Base-by-base conservation (phyloP, 768 basidiomycete species). In the Panus rudis region DNA sequence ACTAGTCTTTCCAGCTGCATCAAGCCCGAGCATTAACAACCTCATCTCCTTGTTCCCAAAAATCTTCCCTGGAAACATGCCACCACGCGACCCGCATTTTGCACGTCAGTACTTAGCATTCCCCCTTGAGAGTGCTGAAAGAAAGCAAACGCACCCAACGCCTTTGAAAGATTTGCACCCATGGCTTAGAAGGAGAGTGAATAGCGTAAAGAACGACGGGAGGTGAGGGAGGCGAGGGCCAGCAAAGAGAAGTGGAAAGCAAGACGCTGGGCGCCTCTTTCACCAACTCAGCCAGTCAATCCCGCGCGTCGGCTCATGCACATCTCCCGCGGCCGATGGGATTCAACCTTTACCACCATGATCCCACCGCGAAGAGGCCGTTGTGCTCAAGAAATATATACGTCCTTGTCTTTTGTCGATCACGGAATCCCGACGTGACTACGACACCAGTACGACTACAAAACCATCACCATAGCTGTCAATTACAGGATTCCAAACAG, bases 31-130 rank as follows among this genome's bases (percentile, higher is more conserved):
- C 94, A 98, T 98, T 62, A 96, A 70, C 58, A 94, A 70, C 58
- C 92, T 72, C 94, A 98, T 98, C 76, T 98, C 94, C 78, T 92
- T 94, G 78, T 92, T 98, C 50, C 92, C 93, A 64, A 97, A 98
- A 55, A 97, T 71, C 71, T 86, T 90, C 61, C 79, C 92, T 94
- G 57, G 34, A 31, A 35, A 16, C n/a, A 20, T 35, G 33, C 33
- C n/a, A 35, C 33, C n/a, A 8, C 10, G 33, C 33, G 16, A 35
- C 10, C n/a, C 28, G 28, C 10, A n/a, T n/a, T n/a, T n/a, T n/a
- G 16, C n/a, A 21, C 32, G 27, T 11, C 33, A 33, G 45, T 53
- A n/a, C 42, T 42, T 20, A 45, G 42, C 23, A 22, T 17, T 17
- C 26, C 11, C 31, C 44, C 39, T 42, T 35, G 39, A 32, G 43